These are phyloP conservation scores for Pseudogymnoascus destructans DNA, from an alignment of 2,329 filamentous ascomycete genomes.

Conservation along the genomic window DNA sequence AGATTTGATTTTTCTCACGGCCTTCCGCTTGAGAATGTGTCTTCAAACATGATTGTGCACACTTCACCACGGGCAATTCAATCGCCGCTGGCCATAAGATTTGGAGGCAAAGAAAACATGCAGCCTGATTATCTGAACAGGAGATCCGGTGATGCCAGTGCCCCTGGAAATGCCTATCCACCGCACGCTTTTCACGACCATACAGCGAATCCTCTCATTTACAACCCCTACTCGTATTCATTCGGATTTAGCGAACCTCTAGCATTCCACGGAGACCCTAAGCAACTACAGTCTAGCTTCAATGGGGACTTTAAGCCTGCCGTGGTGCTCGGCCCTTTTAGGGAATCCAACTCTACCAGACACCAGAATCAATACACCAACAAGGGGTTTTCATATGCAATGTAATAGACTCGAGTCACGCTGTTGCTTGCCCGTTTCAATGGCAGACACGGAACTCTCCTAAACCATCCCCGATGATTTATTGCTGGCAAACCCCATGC, in stretches of 20 bases:
- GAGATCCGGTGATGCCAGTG: conserved; percentile 11
- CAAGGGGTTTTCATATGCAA: neutral
- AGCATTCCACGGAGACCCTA: conserved; percentile 9
- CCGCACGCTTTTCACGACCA: conserved; percentile 21
- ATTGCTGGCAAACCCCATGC: neutral
- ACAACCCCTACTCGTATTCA: conserved; percentile 16
- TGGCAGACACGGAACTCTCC: neutral
- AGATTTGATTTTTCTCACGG: conserved; percentile 22
- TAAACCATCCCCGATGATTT: neutral
- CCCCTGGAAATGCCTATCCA: conserved; percentile 20
- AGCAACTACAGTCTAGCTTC: conserved; percentile 12
- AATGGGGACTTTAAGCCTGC: conserved; percentile 16
- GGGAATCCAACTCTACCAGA: neutral
- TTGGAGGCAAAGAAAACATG: conserved; percentile 21
- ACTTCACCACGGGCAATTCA: conserved; percentile 20
- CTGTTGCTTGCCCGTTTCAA: neutral
- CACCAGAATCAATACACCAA: neutral
- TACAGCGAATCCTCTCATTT: conserved; percentile 22
- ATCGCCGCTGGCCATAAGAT: conserved; percentile 16
- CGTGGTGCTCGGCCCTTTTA: neutral
- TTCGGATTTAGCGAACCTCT: conserved; percentile 14
- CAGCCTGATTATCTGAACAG: conserved; percentile 15
- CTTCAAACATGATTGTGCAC: conserved; percentile 11
- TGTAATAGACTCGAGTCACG: neutral
- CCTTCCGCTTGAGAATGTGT: conserved; percentile 16